Evolutionary conservation across 192 early-diverging fungal genomes (phyloP), one percentile per base, ranked within the genome.

Genomic region (Coemansia sp.): DNA sequence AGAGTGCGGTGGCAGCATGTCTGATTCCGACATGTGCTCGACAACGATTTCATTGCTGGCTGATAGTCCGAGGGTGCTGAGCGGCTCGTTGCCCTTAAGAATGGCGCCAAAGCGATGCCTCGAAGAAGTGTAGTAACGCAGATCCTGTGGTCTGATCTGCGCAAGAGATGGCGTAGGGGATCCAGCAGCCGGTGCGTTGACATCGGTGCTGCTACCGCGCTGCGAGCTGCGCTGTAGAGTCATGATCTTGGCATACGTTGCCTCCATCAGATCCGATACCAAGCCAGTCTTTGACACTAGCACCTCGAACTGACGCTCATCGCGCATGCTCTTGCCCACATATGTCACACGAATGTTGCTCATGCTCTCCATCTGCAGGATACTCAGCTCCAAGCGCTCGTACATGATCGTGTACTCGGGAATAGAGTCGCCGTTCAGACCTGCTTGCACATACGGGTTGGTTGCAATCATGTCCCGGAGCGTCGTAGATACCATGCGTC

Each of bases 291-390:
- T 91, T 30, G 80, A 72, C 32, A 97, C 64, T 2, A 90, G 64
- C 5, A 97, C 43, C 14, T 89, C 85, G 27, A 87, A 53, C 14
- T 77, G 23, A 64, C 78, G 81, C 65, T 84, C 80, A n/a, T 93
- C 87, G 50, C 83, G 83, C 43, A 84, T 64, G 15, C 67, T 74
- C 3, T 74, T 76, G 30, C 86, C 84, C 13, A 92, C 71, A 58
- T 74, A 89, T 9, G 58, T 78, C 5, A 95, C 76, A 25, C 84
- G 86, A 9, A 94, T 48, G 39, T 55, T 60, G 30, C 83, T 79
- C 64, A 93, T 93, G 26, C 54, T 84, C 47, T 96, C 93, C 18
- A 96, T 65, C 66, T 98, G 92, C 19, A 75, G 59, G 15, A 96
- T 77, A 29, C 82, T 77, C 17, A 93, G 78, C 26, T 93, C 87